Evolutionary conservation across 2,329 filamentous ascomycete genomes (phyloP).

Genomic region (Claviceps quebecensis): DNA sequence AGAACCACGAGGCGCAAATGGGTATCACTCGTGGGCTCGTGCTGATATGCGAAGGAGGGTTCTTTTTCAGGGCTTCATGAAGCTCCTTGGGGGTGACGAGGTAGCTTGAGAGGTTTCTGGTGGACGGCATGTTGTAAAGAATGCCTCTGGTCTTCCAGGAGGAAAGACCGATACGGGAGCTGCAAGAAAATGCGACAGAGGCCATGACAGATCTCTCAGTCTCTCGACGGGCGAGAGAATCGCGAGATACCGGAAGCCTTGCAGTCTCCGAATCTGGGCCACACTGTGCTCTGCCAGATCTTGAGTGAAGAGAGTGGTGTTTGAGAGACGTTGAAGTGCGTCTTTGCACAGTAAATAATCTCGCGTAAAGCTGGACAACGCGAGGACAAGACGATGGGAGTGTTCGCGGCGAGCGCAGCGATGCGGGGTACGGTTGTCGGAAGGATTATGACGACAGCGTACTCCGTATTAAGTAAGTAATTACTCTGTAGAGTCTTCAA

Average conservation of each 20-base stretch:
- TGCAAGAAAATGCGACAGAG: slow-evolving; percentile 27
- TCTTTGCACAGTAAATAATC: not conserved
- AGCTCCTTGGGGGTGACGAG: slow-evolving; percentile 78
- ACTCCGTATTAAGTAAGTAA: too few species aligned
- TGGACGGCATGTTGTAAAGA: slow-evolving; percentile 15
- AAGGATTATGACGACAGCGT: slow-evolving; percentile 1
- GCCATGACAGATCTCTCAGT: slow-evolving; percentile 22
- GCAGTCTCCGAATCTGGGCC: not conserved
- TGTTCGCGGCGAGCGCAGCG: not conserved
- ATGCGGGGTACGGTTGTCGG: not conserved
- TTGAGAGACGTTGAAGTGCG: not conserved
- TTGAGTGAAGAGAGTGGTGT: not conserved
- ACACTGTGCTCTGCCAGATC: not conserved
- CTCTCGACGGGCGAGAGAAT: not conserved
- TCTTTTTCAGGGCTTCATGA: slow-evolving; percentile 66
- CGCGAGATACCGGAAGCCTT: not conserved
- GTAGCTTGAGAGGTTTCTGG: slow-evolving; percentile 55
- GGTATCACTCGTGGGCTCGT: slow-evolving; percentile 74
- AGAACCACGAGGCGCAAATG: slow-evolving; percentile 88
- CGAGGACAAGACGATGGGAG: not conserved
- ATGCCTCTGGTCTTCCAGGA: slow-evolving; percentile 21
- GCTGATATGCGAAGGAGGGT: slow-evolving; percentile 64
- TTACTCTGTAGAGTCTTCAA: not conserved
- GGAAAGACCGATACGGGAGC: slow-evolving; percentile 25
- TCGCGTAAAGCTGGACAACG: not conserved